Conservation (phyloP, 2,329 filamentous ascomycete genomes). For the Aspergillus sp. region DNA sequence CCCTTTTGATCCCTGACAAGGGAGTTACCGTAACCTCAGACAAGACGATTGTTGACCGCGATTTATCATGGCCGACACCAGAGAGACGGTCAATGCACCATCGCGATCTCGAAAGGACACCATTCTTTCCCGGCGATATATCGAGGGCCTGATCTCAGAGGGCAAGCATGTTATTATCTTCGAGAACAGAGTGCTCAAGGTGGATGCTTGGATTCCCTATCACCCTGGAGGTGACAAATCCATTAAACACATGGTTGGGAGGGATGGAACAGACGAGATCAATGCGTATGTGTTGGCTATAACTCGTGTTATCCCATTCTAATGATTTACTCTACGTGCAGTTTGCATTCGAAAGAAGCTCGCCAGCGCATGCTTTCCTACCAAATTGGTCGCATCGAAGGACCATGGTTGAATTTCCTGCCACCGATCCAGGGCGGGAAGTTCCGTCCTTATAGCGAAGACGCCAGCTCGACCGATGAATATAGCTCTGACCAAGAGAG, state of each 20-base stretch:
- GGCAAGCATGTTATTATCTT: constrained; percentile 77
- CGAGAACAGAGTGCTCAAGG: constrained; percentile 75
- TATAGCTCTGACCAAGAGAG: constrained; percentile 48
- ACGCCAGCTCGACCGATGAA: constrained; percentile 38
- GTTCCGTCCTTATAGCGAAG: constrained; percentile 56
- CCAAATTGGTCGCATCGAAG: constrained; percentile 76
- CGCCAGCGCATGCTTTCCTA: constrained; percentile 73
- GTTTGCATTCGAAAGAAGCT: constrained; percentile 77
- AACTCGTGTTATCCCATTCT: constrained; percentile 4
- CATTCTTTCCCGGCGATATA: constrained; percentile 57
- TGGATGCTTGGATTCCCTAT: constrained; percentile 81
- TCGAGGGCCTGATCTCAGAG: constrained; percentile 79
- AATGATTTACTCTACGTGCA: constrained; percentile 32
- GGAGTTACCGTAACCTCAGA: not conserved
- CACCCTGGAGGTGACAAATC: constrained; percentile 91
- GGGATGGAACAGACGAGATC: constrained; percentile 92
- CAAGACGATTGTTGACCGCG: constrained; percentile 2
- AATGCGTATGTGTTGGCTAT: constrained; percentile 61
- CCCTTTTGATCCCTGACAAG: too few relatives aligned
- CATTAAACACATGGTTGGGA: constrained; percentile 87
- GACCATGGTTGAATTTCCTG: constrained; percentile 79
- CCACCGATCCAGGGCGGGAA: constrained; percentile 88
- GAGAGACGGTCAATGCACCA: constrained; percentile 6
- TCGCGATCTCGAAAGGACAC: constrained; percentile 38
- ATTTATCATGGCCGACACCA: constrained; percentile 14